Evolutionary conservation across 371 early-diverging fungal species (phyloP), one percentile per base, ranked within the genome.

Genomic region (Mucor ambiguus): DNA sequence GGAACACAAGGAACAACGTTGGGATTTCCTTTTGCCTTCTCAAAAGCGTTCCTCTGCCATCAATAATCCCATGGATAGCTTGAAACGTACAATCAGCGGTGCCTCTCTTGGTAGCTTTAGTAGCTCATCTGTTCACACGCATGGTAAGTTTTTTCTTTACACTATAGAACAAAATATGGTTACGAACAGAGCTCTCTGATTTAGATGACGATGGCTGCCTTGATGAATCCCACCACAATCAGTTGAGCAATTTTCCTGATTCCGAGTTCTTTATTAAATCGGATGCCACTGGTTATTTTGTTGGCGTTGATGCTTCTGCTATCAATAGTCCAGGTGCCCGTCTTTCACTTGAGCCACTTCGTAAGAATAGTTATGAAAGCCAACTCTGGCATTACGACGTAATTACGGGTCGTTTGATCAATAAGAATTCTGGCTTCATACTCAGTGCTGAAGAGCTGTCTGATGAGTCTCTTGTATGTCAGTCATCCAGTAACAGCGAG

Each of bases 381-480:
- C 87, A 87, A 62, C 79, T 87, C 24, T 87, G 87, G 87, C 73
- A 75, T n/a, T 83, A 74, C 58, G 78, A 82, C 46, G 64, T 60
- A 14, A 66, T 80, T 52, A 80, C 78, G 64, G 64, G 68, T 30
- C 75, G 67, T 28, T 62, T 87, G 54, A 75, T 82, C 57, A 87
- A 87, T 60, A 81, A 80, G 62, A 76, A 78, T 44, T 84, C 87
- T 18, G 85, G 84, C 22, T 74, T 84, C 33, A 77, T 74, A 14
- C 72, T 87, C 28, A 79, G 72, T 43, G 80, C 79, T 46, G 84
- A 87, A 58, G 78, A 75, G 14, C 62, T 82, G 20, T 75, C 74
- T 35, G 71, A 82, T 22, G 84, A 83, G 33, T 64, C 82, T 20
- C 68, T 69, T 37, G 44, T 82, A 11, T 78, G 73, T 56, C 87